Percentiles rank a stretch among this genome's conserved stretches.
Conservation (phyloP, 176 grass and related monocot species). For the Phyllostachys edulis region DNA sequence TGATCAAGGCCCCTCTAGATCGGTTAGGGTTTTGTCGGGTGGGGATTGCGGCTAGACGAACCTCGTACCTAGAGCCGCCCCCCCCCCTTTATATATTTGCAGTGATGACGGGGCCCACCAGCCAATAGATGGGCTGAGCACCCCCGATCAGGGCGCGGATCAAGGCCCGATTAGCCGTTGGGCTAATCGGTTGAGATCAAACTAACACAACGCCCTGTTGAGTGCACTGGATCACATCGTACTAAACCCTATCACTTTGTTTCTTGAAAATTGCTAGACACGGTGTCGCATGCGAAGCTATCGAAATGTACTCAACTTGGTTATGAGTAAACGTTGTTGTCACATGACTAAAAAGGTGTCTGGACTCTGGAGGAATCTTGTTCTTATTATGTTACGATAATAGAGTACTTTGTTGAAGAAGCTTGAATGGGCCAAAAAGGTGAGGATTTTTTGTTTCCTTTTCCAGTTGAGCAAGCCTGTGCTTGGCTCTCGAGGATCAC, state of each 20-base stretch:
- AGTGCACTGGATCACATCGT: neutral
- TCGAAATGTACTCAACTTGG: neutral
- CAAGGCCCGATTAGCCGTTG: no score
- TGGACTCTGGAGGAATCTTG: neutral
- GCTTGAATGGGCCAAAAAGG: neutral
- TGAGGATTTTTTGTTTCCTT: no score
- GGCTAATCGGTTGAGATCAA: no score
- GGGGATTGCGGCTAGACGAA: no score
- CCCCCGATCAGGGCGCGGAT: no score
- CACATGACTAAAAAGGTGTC: neutral
- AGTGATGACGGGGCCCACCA: no score
- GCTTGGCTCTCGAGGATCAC: neutral
- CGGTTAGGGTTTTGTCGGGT: no score
- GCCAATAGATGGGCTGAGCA: no score
- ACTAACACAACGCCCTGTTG: neutral
- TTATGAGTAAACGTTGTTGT: neutral
- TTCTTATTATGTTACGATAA: neutral
- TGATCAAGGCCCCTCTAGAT: no score
- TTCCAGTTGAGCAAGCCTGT: neutral
- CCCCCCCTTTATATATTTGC: no score
- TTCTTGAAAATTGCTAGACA: neutral
- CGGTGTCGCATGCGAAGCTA: neutral
- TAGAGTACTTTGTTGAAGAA: neutral
- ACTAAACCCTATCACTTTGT: neutral
- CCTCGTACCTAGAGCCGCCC: no score